phyloP scores from a whole-genome alignment of 805 yeast species.

The Candida ficus region DNA sequence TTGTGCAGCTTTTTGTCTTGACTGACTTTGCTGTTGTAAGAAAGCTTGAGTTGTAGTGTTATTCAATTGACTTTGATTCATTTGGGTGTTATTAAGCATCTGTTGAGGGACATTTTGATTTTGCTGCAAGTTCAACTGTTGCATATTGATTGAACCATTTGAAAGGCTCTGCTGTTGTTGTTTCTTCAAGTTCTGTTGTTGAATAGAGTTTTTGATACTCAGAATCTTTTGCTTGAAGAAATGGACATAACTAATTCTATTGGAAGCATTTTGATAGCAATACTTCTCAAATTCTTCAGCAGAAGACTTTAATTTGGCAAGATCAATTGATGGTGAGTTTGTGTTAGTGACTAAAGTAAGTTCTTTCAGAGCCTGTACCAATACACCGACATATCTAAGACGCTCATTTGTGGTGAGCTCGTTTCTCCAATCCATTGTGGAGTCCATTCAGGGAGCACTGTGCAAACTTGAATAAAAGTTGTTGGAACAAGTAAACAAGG shows the following conservation, averaged over 20 bases:
- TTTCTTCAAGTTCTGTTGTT: slow-evolving; percentile 24
- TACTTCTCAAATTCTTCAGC: slow-evolving; percentile 71
- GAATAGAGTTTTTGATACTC: slow-evolving; percentile 20
- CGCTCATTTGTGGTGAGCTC: slow-evolving; percentile 21
- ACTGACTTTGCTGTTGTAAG: slow-evolving; percentile 45
- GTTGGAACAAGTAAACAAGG: not conserved
- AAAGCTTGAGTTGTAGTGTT: slow-evolving; percentile 28
- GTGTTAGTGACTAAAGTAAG: slow-evolving; percentile 15
- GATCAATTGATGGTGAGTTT: slow-evolving; percentile 22
- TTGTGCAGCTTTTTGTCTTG: slow-evolving; percentile 43
- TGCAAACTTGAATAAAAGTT: not conserved
- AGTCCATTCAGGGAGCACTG: not conserved
- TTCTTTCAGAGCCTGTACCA: slow-evolving; percentile 21
- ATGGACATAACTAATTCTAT: slow-evolving; percentile 54
- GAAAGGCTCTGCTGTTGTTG: slow-evolving; percentile 33
- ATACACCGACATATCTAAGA: slow-evolving; percentile 19
- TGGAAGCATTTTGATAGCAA: slow-evolving; percentile 52
- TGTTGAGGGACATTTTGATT: slow-evolving; percentile 21
- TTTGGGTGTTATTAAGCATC: not conserved
- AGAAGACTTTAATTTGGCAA: slow-evolving; percentile 42
- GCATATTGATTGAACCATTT: slow-evolving; percentile 22
- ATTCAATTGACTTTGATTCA: slow-evolving; percentile 6
- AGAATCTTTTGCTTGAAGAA: slow-evolving; percentile 30
- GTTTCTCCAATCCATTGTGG: slow-evolving; percentile 24
- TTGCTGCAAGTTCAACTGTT: slow-evolving; percentile 26